These are phyloP conservation scores for Paraconiothyrium sp. DNA, from an alignment of 2,329 filamentous ascomycete species.

Conservation along the genomic window DNA sequence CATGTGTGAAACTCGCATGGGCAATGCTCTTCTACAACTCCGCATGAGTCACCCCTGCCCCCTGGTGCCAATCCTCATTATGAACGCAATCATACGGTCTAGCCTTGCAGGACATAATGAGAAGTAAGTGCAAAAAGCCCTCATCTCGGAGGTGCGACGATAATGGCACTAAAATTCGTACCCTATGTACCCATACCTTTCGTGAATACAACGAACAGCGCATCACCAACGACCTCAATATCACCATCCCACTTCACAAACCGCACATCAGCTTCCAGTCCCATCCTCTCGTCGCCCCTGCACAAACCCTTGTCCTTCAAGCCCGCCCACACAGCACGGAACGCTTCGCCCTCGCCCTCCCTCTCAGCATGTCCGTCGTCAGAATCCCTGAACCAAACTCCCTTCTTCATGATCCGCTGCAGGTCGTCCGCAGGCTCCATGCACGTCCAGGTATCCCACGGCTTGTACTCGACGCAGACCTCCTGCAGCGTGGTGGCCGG, in stretches of 20 bases:
- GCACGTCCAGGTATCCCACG: slow-evolving; percentile 46
- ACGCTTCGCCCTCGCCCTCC: slow-evolving; percentile 44
- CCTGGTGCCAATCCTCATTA: too few relatives aligned
- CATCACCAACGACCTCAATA: slow-evolving; percentile 44
- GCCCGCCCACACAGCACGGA: slow-evolving; percentile 38
- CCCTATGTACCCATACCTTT: slow-evolving; percentile 3
- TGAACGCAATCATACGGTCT: too few relatives aligned
- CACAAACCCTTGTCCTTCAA: slow-evolving; percentile 27
- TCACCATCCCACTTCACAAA: slow-evolving; percentile 45
- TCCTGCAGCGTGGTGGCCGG: slow-evolving; percentile 25
- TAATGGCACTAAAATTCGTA: too few relatives aligned
- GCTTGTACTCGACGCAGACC: slow-evolving; percentile 42
- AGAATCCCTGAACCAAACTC: slow-evolving; percentile 39
- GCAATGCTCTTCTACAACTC: too few relatives aligned
- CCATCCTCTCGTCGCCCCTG: slow-evolving; percentile 23
- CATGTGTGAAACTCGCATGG: too few relatives aligned
- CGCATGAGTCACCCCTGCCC: too few relatives aligned
- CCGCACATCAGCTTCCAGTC: slow-evolving; percentile 26
- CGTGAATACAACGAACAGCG: slow-evolving; percentile 45
- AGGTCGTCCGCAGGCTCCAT: slow-evolving; percentile 46
- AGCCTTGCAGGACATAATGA: too few relatives aligned
- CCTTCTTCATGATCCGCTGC: slow-evolving; percentile 34
- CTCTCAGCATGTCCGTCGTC: slow-evolving; percentile 30
- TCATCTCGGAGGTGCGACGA: too few relatives aligned
- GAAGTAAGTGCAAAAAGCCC: too few relatives aligned